Evolutionary conservation across 371 early-diverging fungal genomes (phyloP).

Genomic region (Modicella reniformis): DNA sequence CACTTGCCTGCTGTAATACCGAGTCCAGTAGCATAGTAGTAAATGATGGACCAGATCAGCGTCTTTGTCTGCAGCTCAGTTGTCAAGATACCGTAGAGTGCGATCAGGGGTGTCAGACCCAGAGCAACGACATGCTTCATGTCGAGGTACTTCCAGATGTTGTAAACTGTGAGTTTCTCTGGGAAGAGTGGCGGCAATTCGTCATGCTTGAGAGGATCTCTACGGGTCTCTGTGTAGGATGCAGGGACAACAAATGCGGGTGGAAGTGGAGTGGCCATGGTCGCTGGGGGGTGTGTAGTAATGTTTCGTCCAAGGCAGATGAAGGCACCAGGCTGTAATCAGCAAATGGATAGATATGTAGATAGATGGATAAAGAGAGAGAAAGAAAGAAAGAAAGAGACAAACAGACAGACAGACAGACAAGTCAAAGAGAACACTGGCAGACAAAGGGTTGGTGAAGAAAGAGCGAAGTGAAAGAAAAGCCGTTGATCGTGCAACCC

Average conservation of each 20-base stretch:
- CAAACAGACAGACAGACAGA: background rate
- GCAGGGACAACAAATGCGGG: conserved; percentile 50
- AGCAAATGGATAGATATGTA: too few relatives aligned
- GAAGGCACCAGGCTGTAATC: too few relatives aligned
- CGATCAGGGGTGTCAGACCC: conserved; percentile 79
- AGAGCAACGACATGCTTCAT: conserved; percentile 85
- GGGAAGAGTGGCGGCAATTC: conserved; percentile 63
- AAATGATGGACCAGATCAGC: conserved; percentile 76
- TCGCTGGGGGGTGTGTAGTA: background rate
- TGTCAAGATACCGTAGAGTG: conserved; percentile 81
- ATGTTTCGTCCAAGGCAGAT: too few relatives aligned
- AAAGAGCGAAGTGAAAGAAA: background rate
- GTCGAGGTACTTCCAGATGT: conserved; percentile 74
- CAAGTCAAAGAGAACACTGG: background rate
- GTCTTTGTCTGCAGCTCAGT: conserved; percentile 77
- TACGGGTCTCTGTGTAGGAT: conserved; percentile 42
- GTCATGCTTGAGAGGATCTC: conserved; percentile 46
- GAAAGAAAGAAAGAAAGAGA: too few relatives aligned
- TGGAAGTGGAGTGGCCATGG: conserved; percentile 51
- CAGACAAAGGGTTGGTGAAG: background rate
- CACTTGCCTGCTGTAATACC: conserved; percentile 90
- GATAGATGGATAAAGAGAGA: too few relatives aligned
- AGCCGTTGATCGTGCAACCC: background rate
- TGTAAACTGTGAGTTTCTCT: conserved; percentile 60
- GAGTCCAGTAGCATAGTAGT: conserved; percentile 86